Conservation (phyloP, 345 rosid species). For the Populus deltoides region DNA sequence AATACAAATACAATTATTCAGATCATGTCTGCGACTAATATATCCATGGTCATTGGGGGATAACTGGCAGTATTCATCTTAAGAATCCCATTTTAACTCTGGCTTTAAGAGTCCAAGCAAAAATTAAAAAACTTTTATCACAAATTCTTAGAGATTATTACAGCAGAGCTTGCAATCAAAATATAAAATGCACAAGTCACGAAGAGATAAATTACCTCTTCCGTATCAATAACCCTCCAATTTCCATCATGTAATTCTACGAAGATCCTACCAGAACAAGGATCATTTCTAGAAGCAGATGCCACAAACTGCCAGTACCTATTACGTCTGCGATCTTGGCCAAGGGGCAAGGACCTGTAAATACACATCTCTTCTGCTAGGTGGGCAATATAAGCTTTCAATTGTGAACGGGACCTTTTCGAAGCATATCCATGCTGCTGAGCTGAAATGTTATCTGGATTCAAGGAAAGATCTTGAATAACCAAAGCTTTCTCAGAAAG, state of each 20-base stretch:
- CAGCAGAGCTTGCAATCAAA: not conserved
- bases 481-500: conserved; percentile 41
- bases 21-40: not conserved
- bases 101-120: not conserved
- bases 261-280: conserved; percentile 84
- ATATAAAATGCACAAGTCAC: not conserved
- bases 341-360: conserved; percentile 95
- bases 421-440: conserved; percentile 74
- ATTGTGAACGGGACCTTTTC: conserved; percentile 78
- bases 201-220: conserved; percentile 53
- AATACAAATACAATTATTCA: not conserved
- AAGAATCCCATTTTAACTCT: not conserved
- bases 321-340: conserved; percentile 95
- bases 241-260: conserved; percentile 73
- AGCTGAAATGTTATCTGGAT: conserved; percentile 47
- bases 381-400: conserved; percentile 87
- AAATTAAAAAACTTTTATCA: not conserved
- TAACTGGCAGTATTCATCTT: not conserved
- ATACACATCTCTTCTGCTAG: conserved; percentile 89
- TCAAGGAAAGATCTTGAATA: conserved; percentile 46
- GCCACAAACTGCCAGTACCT: conserved; percentile 97
- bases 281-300: conserved; percentile 82
- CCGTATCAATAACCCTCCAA: conserved; percentile 90
- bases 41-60: not conserved
- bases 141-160: not conserved